phyloP scores from a whole-genome alignment of 2,329 filamentous ascomycete species.

The Cadophora sp. region DNA sequence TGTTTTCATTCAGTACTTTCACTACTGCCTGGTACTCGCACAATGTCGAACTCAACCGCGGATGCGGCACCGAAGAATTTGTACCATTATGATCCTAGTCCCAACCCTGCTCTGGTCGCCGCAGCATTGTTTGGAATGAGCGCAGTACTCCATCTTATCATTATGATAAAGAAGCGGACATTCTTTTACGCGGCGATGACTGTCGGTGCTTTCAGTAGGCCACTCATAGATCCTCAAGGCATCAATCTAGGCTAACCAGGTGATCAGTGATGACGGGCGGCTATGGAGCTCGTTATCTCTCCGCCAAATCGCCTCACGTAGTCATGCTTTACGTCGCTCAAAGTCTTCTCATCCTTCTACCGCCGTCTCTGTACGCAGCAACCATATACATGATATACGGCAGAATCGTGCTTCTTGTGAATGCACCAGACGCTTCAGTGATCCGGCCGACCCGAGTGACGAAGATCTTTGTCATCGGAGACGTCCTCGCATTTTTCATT shows the following conservation, averaged over 20 bases:
- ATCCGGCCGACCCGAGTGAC: conserved; percentile 54
- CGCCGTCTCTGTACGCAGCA: not conserved
- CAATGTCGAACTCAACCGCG: not conserved
- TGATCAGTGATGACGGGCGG: not conserved
- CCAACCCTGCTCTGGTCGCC: not conserved
- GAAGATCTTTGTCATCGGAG: conserved; percentile 60
- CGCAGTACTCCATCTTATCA: not conserved
- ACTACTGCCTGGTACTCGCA: not conserved
- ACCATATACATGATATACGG: not conserved
- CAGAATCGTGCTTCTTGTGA: not conserved
- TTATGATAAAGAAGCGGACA: not conserved
- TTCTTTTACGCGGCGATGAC: not conserved
- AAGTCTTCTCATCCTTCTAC: not conserved
- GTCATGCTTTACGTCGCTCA: not conserved
- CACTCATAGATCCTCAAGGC: not conserved
- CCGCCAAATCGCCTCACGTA: not conserved
- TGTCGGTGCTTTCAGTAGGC: not conserved
- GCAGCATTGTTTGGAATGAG: not conserved
- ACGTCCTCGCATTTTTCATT: conserved; percentile 58
- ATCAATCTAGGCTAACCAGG: not conserved
- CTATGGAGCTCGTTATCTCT: not conserved
- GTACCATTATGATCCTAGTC: not conserved
- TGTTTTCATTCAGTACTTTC: not conserved
- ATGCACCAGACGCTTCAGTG: conserved; percentile 39
- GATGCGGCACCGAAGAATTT: not conserved